Base-by-base conservation (phyloP, 108 stramenopile species). In the Phaeodactylum tricornutum region DNA sequence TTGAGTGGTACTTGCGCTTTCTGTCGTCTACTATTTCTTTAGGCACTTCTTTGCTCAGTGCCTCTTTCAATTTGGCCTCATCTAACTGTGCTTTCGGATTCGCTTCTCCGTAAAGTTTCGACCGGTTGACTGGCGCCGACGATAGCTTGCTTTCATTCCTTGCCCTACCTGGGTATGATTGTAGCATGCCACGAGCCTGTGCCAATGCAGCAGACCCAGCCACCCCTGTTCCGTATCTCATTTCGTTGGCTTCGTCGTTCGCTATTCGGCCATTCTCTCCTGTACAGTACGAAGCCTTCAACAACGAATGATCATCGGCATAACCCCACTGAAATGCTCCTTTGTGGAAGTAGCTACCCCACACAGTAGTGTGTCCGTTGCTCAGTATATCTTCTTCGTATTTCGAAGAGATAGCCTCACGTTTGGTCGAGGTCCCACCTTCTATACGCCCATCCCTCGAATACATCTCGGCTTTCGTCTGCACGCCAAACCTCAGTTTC, bases 291-390 rank as follows among this genome's bases (percentile, higher is more conserved):
- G 92, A 80, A 23, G 71, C 81, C 53, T 59, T 56, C 20, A 88
- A 73, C n/a, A 95, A 58, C 0, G 88, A 92, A 62, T 95, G 94
- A 59, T 98, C 97, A 77, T 97, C 96, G 15, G 69, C 77, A 59
- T 89, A 99, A 15, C 99, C 99, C 99, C 99, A 99, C 33, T 58
- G 45, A 52, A 91, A 88, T 5, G 81, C 82, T 16, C 86, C 81
- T 40, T 60, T 64, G 67, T 96, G 94, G 59, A 91, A 99, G 55
- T 83, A 99, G 25, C 77, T 81, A 23, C 99, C 99, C 95, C 96
- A 99, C 14, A 99, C 96, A 4, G 83, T 66, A 15, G 70, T 69
- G 66, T 99, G 99, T 41, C 94, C 95, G 49, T 83, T 83, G 17
- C 68, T 59, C 44, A 74, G 62, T 2, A 94, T 67, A 55, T 99